Evolutionary conservation across 2,329 filamentous ascomycete genomes (phyloP).

Genomic region (Golovinomyces cichoracearum): DNA sequence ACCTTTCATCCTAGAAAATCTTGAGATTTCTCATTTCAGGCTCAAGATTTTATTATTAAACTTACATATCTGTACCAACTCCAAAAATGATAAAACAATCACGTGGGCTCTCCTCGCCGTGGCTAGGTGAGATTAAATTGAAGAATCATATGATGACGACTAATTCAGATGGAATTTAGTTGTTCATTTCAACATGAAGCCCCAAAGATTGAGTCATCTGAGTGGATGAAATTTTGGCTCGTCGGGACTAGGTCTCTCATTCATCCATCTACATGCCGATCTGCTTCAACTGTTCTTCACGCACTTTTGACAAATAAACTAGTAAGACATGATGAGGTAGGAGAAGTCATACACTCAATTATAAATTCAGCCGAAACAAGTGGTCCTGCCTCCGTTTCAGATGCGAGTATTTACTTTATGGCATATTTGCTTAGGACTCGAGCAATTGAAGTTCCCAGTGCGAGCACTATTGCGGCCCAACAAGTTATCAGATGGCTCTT

Average conservation of each 20-base stretch:
- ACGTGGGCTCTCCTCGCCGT: constrained; percentile 74
- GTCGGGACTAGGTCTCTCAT: constrained; percentile 43
- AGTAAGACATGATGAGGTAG: constrained; percentile 39
- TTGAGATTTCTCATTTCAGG: constrained; percentile 23
- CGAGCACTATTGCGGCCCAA: constrained; percentile 39
- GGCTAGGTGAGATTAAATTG: constrained; percentile 32
- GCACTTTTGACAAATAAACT: constrained; percentile 38
- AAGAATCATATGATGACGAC: background rate
- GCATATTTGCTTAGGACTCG: constrained; percentile 37
- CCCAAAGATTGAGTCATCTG: constrained; percentile 16
- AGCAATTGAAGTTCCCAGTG: constrained; percentile 40
- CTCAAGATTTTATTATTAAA: constrained; percentile 29
- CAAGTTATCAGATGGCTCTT: constrained; percentile 62
- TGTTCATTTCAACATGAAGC: constrained; percentile 22
- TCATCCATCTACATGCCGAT: constrained; percentile 43
- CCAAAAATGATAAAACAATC: constrained; percentile 39
- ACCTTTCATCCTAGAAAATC: constrained; percentile 22
- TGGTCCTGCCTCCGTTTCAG: constrained; percentile 53
- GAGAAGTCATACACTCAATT: constrained; percentile 45
- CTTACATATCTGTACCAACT: constrained; percentile 32
- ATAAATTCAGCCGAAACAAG: constrained; percentile 55
- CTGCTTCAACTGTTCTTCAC: constrained; percentile 44
- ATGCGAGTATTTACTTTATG: constrained; percentile 54
- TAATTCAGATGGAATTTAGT: constrained; percentile 4
- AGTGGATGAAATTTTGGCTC: constrained; percentile 56